Base-by-base conservation (phyloP, 225 moss, liverwort and hornwort genomes). In the Anthoceros angustus region DNA sequence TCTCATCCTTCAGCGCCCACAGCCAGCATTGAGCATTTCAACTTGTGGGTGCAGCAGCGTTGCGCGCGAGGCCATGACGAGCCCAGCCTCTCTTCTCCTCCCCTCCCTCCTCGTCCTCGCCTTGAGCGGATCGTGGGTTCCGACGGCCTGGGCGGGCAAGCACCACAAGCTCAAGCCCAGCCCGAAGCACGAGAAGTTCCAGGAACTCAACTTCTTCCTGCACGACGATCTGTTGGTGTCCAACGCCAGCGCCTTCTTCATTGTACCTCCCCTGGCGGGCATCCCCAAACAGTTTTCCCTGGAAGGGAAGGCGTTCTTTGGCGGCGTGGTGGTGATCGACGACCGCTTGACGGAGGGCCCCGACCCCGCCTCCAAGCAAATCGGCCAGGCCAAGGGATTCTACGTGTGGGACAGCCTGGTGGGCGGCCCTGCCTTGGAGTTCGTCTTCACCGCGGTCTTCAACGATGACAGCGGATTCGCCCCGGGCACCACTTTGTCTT, bases 201-300 rank as follows among this genome's bases (percentile, higher is more conserved):
- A 0, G 18, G 0, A 55, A 12, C 55, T 55, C 16, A 15, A 20
- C 6, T 55, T 55, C 55, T 55, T 15, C 55, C n/a, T 55, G n/a
- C 55, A 55, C 55, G 55, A 55, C 55, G n/a, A 6, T 18, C 10
- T 55, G 55, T 23, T 55, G 55, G 10, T 55, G 10, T 23, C 55
- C 55, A 55, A 55, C 55, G 55, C 55, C 18, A 55, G n/a, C 55
- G 18, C 55, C 55, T 55, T 55, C 55, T 55, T 55, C 55, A 23
- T 55, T 18, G 55, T 55, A 12, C 8, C 8, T 18, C 55, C 55
- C 0, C 55, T 55, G 55, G 12, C 8, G 10, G 55, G 55, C 7
- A 18, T 55, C 16, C 55, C 55, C 14, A 15, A 18, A 18, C 5
- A 15, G 32, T 32, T 32, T 32, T 32, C 32, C 55, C n/a, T 15